Evolutionary conservation across 2,329 filamentous ascomycete genomes (phyloP).

Genomic region (Ophiostoma triangulosporum): DNA sequence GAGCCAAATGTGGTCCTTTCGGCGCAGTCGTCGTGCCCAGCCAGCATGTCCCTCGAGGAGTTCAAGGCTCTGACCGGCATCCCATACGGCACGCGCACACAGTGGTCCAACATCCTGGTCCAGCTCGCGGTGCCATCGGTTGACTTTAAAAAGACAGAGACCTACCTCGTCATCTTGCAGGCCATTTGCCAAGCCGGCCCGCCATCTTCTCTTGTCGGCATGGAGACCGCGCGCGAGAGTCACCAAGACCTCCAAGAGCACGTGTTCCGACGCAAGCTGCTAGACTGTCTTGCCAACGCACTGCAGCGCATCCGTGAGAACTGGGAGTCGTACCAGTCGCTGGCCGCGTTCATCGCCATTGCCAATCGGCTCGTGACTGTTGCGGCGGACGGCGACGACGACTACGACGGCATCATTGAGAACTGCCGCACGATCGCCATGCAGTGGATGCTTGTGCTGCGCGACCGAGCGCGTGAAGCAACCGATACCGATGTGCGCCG

Average conservation of each 20-base stretch:
- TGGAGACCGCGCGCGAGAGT: slow-evolving; percentile 17
- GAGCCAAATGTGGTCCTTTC: slow-evolving; percentile 40
- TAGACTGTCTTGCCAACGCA: slow-evolving; percentile 22
- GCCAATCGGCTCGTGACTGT: slow-evolving; percentile 21
- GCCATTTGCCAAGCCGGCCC: slow-evolving; percentile 34
- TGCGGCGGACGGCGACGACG: not conserved
- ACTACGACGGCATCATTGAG: not conserved
- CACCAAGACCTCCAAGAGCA: slow-evolving; percentile 25
- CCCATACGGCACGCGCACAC: slow-evolving; percentile 31
- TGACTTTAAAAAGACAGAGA: slow-evolving; percentile 36
- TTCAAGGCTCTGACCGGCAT: slow-evolving; percentile 38
- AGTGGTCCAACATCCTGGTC: slow-evolving; percentile 42
- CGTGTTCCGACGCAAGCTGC: slow-evolving; percentile 18
- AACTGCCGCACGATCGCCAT: slow-evolving; percentile 22
- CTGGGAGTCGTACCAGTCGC: slow-evolving; percentile 33
- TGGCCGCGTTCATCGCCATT: slow-evolving; percentile 28
- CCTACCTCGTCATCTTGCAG: slow-evolving; percentile 34
- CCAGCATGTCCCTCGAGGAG: slow-evolving; percentile 35
- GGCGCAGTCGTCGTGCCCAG: slow-evolving; percentile 32
- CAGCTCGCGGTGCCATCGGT: slow-evolving; percentile 35
- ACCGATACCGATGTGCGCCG: not conserved
- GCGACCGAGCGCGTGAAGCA: not conserved
- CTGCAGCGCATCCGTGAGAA: slow-evolving; percentile 29
- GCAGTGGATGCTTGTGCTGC: not conserved
- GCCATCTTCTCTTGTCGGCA: not conserved